Evolutionary conservation across 345 rosid genomes (phyloP).

Genomic region (Leavenworthia alabamica): DNA sequence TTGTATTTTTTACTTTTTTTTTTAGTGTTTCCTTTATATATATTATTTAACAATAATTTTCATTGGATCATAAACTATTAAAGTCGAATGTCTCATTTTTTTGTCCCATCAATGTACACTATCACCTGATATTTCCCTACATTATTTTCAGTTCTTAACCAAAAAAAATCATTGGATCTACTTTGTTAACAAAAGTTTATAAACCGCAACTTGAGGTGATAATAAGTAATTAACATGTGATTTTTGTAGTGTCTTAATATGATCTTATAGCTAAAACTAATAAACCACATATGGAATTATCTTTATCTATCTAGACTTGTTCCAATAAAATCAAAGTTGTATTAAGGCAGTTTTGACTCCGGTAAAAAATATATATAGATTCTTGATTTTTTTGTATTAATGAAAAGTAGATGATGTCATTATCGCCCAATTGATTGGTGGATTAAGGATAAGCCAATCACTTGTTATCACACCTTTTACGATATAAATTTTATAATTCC

Average conservation of each 20-base stretch:
- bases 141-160: conserved; percentile 8
- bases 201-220: background rate
- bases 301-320: background rate
- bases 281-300: background rate
- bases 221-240: background rate
- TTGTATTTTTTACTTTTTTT: conserved; percentile 5
- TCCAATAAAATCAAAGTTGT: background rate
- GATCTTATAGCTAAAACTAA: background rate
- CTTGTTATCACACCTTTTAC: conserved; percentile 21
- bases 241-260: background rate
- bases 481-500: conserved; percentile 11
- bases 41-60: conserved; percentile 3
- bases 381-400: background rate
- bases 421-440: conserved; percentile 23
- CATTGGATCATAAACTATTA: conserved; percentile 10
- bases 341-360: background rate
- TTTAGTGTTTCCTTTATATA: conserved; percentile 27
- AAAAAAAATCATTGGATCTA: background rate
- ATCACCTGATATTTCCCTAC: conserved; percentile 24
- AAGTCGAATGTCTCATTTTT: conserved; percentile 11
- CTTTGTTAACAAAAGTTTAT: background rate
- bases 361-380: background rate
- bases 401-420: conserved; percentile 23
- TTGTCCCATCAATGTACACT: conserved; percentile 22
- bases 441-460: conserved; percentile 36